Evolutionary conservation across 73 alveolate species (phyloP).

Genomic region (Blepharisma japonicum): DNA sequence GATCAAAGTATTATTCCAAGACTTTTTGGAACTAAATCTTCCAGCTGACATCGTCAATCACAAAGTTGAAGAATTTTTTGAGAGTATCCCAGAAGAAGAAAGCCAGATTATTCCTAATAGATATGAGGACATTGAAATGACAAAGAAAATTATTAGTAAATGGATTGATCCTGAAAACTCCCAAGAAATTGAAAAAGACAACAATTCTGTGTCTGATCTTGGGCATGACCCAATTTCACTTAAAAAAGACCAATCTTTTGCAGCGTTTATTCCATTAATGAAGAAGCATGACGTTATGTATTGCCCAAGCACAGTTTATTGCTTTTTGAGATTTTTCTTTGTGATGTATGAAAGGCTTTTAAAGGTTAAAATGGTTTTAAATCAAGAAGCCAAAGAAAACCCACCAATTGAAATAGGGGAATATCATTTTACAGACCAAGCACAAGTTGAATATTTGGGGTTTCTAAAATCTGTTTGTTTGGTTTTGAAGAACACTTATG

Average conservation of each 20-base stretch:
- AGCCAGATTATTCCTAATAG: not conserved
- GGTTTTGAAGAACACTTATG: not conserved
- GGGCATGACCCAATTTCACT: conserved; percentile 20
- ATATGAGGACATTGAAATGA: not conserved
- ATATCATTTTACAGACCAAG: not conserved
- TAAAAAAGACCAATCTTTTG: conserved; percentile 15
- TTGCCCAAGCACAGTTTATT: conserved; percentile 10
- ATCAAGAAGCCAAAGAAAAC: not conserved
- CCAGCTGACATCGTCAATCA: not conserved
- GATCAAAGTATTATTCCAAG: not conserved
- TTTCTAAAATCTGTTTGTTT: conserved; percentile 4
- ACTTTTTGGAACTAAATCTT: not conserved
- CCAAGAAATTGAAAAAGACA: not conserved
- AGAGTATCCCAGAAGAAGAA: not conserved
- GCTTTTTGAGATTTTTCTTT: conserved; percentile 4
- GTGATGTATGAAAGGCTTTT: conserved; percentile 20
- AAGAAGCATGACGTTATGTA: not conserved
- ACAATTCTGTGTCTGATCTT: not conserved
- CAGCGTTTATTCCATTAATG: not conserved
- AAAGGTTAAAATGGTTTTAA: conserved; percentile 19
- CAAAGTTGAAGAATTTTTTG: conserved; percentile 22
- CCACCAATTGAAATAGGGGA: not conserved
- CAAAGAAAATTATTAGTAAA: not conserved
- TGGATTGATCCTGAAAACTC: conserved; percentile 5
- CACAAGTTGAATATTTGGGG: not conserved